These are phyloP conservation scores for Hyphopichia pseudoburtonii DNA, from an alignment of 1,139 yeast genomes.

Conservation along the genomic window DNA sequence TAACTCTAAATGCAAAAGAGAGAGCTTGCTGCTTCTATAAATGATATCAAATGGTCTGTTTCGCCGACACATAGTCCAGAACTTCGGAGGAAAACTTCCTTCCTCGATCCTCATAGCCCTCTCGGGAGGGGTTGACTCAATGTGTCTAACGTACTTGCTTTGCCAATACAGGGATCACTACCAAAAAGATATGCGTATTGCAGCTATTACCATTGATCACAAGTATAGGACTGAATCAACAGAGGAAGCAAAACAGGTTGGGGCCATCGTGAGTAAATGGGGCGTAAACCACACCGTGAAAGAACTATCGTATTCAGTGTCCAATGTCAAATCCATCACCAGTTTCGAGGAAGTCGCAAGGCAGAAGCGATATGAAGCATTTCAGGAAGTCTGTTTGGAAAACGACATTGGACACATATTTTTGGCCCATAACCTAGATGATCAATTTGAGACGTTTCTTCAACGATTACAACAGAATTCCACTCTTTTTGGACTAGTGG, in stretches of 20 bases:
- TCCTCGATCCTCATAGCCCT: conserved; percentile 44
- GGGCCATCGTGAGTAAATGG: conserved; percentile 32
- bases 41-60: conserved; percentile 14
- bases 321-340: conserved; percentile 22
- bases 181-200: conserved; percentile 29
- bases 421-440: conserved; percentile 70
- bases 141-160: conserved; percentile 57
- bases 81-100: conserved; percentile 14
- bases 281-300: conserved; percentile 40
- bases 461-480: conserved; percentile 56
- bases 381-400: conserved; percentile 35
- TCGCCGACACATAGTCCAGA: conserved; percentile 11
- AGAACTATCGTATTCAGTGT: conserved; percentile 29
- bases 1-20: too few species aligned
- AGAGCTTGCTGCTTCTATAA: background rate
- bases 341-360: conserved; percentile 63
- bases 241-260: conserved; percentile 48
- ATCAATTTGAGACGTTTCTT: conserved; percentile 69
- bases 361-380: conserved; percentile 44
- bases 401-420: conserved; percentile 34
- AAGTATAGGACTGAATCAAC: conserved; percentile 46
- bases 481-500: conserved; percentile 58
- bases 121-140: conserved; percentile 83
- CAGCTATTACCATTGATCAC: conserved; percentile 63
- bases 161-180: conserved; percentile 25